Conservation (phyloP, 225 moss, liverwort and hornwort genomes). For the Antitrichia curtipendula region DNA sequence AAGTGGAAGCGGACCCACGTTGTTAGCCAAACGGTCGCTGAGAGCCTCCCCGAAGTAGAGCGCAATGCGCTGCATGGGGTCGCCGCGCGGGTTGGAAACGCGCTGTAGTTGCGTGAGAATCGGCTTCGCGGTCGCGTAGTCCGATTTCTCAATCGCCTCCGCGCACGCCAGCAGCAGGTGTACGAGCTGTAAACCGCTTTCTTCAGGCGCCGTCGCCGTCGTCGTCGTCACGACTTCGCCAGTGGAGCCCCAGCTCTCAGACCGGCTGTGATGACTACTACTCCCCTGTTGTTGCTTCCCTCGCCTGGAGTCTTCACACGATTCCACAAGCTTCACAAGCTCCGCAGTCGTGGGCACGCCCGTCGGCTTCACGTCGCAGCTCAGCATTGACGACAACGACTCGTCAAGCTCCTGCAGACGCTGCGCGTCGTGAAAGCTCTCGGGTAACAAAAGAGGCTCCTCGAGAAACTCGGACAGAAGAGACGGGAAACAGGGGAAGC, state of each 20-base stretch:
- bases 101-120: conserved; percentile 55
- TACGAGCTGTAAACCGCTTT: conserved; percentile 71
- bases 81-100: conserved; percentile 54
- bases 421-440: conserved; percentile 40
- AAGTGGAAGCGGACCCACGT: background rate
- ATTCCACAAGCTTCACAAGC: conserved; percentile 21
- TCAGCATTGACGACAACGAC: conserved; percentile 41
- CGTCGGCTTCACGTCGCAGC: conserved; percentile 5
- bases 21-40: conserved; percentile 27
- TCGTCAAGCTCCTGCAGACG: conserved; percentile 41
- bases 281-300: background rate
- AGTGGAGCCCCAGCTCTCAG: conserved; percentile 39
- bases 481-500: conserved; percentile 33
- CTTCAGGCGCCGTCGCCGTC: conserved; percentile 13
- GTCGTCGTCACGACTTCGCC: background rate
- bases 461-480: conserved; percentile 36
- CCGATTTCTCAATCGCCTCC: conserved; percentile 50
- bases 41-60: conserved; percentile 73
- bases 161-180: conserved; percentile 78
- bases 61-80: conserved; percentile 85
- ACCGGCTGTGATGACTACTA: conserved; percentile 15
- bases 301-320: background rate
- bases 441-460: conserved; percentile 18
- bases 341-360: conserved; percentile 18
- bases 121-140: conserved; percentile 39